Evolutionary conservation across 1,284 basidiomycete species (phyloP).

Genomic region (Irpex sp.): DNA sequence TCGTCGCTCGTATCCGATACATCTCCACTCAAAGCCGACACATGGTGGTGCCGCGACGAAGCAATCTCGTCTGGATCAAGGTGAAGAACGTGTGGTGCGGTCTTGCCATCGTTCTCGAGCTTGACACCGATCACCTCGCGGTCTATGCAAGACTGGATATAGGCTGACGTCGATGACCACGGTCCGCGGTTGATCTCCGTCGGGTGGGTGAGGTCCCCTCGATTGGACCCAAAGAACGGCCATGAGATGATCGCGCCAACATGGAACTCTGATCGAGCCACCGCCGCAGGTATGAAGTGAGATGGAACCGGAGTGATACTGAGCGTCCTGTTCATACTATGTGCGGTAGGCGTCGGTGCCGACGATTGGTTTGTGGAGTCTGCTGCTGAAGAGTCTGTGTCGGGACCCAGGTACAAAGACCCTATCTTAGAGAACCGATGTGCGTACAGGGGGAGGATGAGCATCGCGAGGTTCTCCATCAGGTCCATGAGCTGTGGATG

Average conservation of each 20-base stretch:
- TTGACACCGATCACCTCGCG: slow-evolving; percentile 68
- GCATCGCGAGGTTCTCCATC: slow-evolving; percentile 60
- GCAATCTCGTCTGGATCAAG: slow-evolving; percentile 73
- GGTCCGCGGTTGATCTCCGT: slow-evolving; percentile 73
- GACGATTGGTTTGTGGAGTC: slow-evolving; percentile 11
- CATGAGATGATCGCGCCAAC: slow-evolving; percentile 80
- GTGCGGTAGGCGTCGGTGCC: slow-evolving; percentile 11
- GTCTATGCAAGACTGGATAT: slow-evolving; percentile 58
- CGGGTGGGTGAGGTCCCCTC: slow-evolving; percentile 66
- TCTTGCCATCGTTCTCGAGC: slow-evolving; percentile 69
- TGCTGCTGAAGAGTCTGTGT: slow-evolving; percentile 25
- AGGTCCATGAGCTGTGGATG: slow-evolving; percentile 58
- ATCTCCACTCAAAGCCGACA: slow-evolving; percentile 63
- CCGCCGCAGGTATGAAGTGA: not conserved
- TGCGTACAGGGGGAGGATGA: slow-evolving; percentile 69
- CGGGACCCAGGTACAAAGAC: slow-evolving; percentile 61
- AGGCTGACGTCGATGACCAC: slow-evolving; percentile 55
- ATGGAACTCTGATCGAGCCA: slow-evolving; percentile 40
- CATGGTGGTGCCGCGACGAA: slow-evolving; percentile 62
- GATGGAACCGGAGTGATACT: slow-evolving; percentile 13
- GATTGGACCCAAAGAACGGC: slow-evolving; percentile 81
- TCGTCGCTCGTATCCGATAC: slow-evolving; percentile 69
- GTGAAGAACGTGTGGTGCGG: slow-evolving; percentile 69
- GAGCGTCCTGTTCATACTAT: slow-evolving; percentile 7
- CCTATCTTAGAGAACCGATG: slow-evolving; percentile 72